Evolutionary conservation across 192 early-diverging fungal species (phyloP), one percentile per base, ranked within the genome.

Genomic region (Coemansia sp.): DNA sequence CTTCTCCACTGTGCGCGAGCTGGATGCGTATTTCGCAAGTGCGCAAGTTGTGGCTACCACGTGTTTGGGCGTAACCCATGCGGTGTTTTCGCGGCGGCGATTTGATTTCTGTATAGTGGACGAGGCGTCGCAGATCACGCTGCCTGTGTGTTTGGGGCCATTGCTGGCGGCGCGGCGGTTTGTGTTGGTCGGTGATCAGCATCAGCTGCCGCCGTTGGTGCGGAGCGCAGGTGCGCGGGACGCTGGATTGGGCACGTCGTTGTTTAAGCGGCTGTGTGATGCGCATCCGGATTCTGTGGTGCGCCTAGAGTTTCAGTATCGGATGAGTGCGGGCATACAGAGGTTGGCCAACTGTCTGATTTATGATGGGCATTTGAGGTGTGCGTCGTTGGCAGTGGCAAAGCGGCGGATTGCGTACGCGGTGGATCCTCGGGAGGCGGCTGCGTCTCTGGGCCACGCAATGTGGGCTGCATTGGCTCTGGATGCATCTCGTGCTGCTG

Each of bases 41-140:
- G 83, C 38, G 77, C 83, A 56, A 50, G 82, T 98, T 0, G 90
- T 98, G 23, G 96, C 88, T 3, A 91, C 92, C 3, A 98, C 96
- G 4, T 95, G 94, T 59, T 71, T 96, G 25, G 93, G 94, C 9
- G 88, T 92, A 52, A 87, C 77, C 31, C 89, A 98, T 60, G 68
- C 87, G 7, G 57, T 96, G 6, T 94, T 96, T 64, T 67, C 83
- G 3, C 84, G 83, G 59, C 85, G 90, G 43, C 65, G 77, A 49
- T 98, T 98, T 73, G 96, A 98, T 73, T 96, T 93, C 71, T 97
- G 94, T 67, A 95, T 98, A 54, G 87, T 98, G 5, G 96, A 98
- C 74, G 96, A 98, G 62, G 94, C 95, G 8, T 94, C 95, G 14
- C 96, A 98, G 74, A 86, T 98, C 23, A 93, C 92, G 16, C 67